phyloP scores from a whole-genome alignment of 306 rosid genomes.

The Vigna radiata region DNA sequence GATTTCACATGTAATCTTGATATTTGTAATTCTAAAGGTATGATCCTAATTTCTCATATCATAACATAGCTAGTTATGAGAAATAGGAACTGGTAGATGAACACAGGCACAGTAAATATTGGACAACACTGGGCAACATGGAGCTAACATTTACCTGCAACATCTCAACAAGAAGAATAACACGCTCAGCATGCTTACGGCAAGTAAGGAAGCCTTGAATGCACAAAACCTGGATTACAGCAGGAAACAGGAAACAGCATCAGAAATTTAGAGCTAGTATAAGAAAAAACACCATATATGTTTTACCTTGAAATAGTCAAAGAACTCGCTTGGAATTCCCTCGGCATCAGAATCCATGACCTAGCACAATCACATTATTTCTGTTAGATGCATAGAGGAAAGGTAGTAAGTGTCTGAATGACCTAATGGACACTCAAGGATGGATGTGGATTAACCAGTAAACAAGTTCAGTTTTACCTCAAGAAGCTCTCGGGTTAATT shows the following conservation, averaged over 20 bases:
- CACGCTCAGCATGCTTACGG: constrained; percentile 96
- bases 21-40: too few species aligned
- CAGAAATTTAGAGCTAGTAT: constrained; percentile 38
- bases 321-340: constrained; percentile 97
- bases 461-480: constrained; percentile 65
- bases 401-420: neutral
- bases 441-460: constrained; percentile 22
- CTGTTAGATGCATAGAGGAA: constrained; percentile 6
- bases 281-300: constrained; percentile 11
- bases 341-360: constrained; percentile 99
- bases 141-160: constrained; percentile 70
- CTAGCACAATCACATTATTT: constrained; percentile 56
- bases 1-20: too few species aligned
- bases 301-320: constrained; percentile 92
- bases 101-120: constrained; percentile 26
- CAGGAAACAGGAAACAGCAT: constrained; percentile 33
- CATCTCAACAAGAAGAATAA: constrained; percentile 98
- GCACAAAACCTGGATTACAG: constrained; percentile 80
- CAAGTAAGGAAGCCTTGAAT: constrained; percentile 99
- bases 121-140: constrained; percentile 5
- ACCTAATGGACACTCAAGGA: constrained; percentile 28
- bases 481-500: constrained; percentile 92
- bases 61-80: neutral
- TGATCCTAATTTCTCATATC: too few species aligned
- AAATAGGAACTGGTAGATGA: constrained; percentile 14